Base-by-base conservation (phyloP, 2,329 filamentous ascomycete genomes). In the Uncinocarpus reesii region DNA sequence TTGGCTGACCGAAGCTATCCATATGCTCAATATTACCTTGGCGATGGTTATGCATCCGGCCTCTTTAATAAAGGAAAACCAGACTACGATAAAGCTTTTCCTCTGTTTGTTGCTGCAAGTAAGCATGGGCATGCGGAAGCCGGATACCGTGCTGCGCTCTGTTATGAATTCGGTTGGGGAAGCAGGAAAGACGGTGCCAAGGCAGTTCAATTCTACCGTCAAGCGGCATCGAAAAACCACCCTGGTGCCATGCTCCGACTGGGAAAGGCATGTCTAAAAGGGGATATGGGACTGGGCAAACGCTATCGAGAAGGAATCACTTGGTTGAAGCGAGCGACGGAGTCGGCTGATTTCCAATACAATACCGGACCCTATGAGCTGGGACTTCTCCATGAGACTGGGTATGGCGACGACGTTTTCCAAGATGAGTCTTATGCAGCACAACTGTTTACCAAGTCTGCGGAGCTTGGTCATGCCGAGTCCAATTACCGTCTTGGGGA, bases 161-260 rank as follows among this genome's bases (percentile, higher is more conserved):
- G 89, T 71, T 96, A 96, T 69, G 92, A 98, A 66, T 96, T 95
- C 66, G 92, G 89, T 53, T 98, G 92, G 92, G 92, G 92, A 34
- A 93, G 84, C 60, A 81, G 87, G 49, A 87, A 87, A 60, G 88
- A 95, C 60, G 84, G 85, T 49, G 80, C 84, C 42, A 95, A 95
- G 68, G 90, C 92, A 36, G 85, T 93, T 1, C 89, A 96, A 63
- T 98, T 92, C 65, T 84, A 95, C 62, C 83, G 90, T 47, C 83
- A 84, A 53, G 85, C 89, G 7, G 89, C 92, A 1, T 86, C 89
- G 5, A 96, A 95, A 66, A 86, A 88, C 52, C 92, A 98, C 60
- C 92, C 92, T 0, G 92, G 92, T 42, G 90, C 92, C 42, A 95
- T 95, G 78, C 86, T 88, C 47, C 83, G 92, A 49, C 78, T 98